These are phyloP conservation scores for Trifolium dubium DNA, from an alignment of 306 rosid species.

Conservation along the genomic window DNA sequence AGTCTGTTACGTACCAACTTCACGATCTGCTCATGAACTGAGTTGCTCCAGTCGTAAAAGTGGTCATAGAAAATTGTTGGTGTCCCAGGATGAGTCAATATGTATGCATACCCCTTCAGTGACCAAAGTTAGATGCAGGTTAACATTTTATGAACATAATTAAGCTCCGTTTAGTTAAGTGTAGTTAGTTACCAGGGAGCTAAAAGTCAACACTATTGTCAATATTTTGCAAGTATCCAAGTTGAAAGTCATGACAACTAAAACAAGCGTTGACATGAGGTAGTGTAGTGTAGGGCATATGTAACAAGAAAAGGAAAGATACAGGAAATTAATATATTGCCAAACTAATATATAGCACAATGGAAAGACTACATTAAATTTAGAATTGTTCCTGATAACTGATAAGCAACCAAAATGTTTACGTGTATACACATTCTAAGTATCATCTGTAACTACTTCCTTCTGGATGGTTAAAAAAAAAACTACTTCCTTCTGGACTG, in stretches of 20 bases:
- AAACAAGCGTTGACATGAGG: neutral
- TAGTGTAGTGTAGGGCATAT: neutral
- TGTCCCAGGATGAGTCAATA: conserved; percentile 89
- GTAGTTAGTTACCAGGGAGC: neutral
- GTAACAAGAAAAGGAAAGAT: neutral
- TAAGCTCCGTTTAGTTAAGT: neutral
- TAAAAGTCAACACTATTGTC: neutral
- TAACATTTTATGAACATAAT: neutral
- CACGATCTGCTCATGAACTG: conserved; percentile 73
- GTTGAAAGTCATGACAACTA: neutral
- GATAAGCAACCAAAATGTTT: conserved; percentile 10
- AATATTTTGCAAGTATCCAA: neutral
- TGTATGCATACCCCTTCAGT: conserved; percentile 85
- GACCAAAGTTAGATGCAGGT: conserved; percentile 11
- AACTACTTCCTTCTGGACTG: conserved; percentile 22
- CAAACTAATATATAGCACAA: neutral
- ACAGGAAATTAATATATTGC: neutral
- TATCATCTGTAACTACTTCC: conserved; percentile 18
- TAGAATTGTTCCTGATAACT: neutral
- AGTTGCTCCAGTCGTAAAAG: conserved; percentile 70
- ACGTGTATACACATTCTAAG: neutral
- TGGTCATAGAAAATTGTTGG: conserved; percentile 95
- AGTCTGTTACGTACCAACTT: conserved; percentile 62
- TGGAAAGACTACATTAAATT: neutral
- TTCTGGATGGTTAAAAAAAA: too few relatives aligned